phyloP scores from a whole-genome alignment of 495 filamentous ascomycete species.

The Neurospora sp. region DNA sequence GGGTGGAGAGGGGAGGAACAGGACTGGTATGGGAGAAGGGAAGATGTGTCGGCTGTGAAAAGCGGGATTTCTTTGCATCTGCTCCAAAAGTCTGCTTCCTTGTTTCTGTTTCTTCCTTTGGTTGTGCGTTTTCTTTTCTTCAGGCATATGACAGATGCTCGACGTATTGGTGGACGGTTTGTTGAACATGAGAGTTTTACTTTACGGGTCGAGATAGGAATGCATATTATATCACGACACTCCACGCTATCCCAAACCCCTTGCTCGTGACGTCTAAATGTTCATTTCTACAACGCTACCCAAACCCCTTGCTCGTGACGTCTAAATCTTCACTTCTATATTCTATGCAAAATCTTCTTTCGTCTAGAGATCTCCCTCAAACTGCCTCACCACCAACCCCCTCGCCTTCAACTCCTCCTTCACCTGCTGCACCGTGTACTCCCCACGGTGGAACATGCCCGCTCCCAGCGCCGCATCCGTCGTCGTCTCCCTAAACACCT shows the following conservation, averaged over 20 bases:
- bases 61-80: neutral
- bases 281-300: neutral
- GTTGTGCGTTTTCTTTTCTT: neutral
- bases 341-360: neutral
- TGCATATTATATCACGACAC: neutral
- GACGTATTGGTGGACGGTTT: slow-evolving; percentile 10
- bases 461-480: slow-evolving; percentile 92
- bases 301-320: neutral
- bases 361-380: slow-evolving; percentile 44
- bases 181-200: slow-evolving; percentile 4
- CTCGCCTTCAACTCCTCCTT: slow-evolving; percentile 67
- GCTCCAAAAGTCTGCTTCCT: neutral
- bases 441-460: slow-evolving; percentile 93
- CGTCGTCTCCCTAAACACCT: slow-evolving; percentile 76
- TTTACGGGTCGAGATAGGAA: neutral
- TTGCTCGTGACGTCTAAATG: neutral
- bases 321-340: neutral
- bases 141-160: neutral
- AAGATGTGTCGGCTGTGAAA: neutral
- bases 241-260: neutral
- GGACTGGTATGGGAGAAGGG: neutral
- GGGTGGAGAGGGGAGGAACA: neutral
- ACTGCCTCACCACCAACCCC: slow-evolving; percentile 65
- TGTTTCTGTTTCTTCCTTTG: neutral
- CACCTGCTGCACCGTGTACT: slow-evolving; percentile 92